phyloP scores from a whole-genome alignment of 1,284 basidiomycete species.

The Trametes versicolor region DNA sequence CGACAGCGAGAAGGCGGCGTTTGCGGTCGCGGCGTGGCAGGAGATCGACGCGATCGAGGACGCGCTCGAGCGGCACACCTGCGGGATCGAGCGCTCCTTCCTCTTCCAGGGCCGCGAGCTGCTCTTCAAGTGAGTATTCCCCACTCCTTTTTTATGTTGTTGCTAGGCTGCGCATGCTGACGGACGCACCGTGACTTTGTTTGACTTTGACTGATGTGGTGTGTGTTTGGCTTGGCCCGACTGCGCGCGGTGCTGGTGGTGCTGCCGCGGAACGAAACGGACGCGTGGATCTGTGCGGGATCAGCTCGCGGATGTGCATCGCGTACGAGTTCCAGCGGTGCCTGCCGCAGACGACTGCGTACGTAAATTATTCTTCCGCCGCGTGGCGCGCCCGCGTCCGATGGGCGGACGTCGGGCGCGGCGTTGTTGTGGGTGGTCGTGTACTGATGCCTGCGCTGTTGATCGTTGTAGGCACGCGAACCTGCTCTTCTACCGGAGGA shows the following conservation, averaged over 20 bases:
- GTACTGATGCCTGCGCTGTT: conserved; percentile 33
- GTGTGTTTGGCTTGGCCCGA: conserved; percentile 2
- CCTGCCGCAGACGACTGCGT: conserved; percentile 69
- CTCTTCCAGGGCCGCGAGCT: conserved; percentile 77
- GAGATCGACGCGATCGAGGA: conserved; percentile 73
- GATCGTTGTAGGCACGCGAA: conserved; percentile 54
- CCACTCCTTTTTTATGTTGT: neutral
- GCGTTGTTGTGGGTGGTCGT: conserved; percentile 32
- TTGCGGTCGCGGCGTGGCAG: conserved; percentile 72
- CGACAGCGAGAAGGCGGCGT: conserved; percentile 63
- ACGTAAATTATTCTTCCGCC: conserved; percentile 41
- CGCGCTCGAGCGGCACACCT: conserved; percentile 71
- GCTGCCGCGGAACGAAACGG: conserved; percentile 10
- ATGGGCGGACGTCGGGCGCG: neutral
- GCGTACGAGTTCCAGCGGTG: conserved; percentile 74
- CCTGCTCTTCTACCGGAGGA: conserved; percentile 65
- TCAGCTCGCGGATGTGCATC: conserved; percentile 74
- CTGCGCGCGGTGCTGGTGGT: conserved; percentile 1
- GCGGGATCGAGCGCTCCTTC: conserved; percentile 70
- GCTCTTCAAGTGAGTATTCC: conserved; percentile 73
- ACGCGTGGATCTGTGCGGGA: conserved; percentile 9
- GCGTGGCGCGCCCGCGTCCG: conserved; percentile 7
- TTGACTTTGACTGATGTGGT: conserved; percentile 2
- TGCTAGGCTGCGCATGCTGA: conserved; percentile 4
- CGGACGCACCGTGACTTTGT: neutral